Conservation (phyloP, 1,284 basidiomycete genomes). For the Heterobasidion occidentale region DNA sequence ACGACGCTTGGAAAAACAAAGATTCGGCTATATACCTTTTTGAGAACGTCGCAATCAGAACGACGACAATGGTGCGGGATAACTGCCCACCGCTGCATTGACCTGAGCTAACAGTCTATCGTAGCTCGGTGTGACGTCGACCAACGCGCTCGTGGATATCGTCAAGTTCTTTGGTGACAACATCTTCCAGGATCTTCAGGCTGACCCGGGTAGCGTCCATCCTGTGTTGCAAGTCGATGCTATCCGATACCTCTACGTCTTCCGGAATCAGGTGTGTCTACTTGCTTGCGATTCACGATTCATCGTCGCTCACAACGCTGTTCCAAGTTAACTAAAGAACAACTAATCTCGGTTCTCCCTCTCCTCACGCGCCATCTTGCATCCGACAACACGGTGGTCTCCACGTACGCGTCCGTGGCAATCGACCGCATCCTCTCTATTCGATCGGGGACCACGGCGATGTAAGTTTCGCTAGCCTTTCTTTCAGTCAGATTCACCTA, state of each 20-base stretch:
- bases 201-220: conserved; percentile 60
- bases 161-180: conserved; percentile 94
- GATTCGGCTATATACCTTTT: conserved; percentile 95
- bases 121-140: conserved; percentile 88
- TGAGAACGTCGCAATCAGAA: conserved; percentile 86
- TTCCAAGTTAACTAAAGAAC: conserved; percentile 82
- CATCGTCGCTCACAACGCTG: neutral
- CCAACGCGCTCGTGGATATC: conserved; percentile 88
- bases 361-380: conserved; percentile 80
- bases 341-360: conserved; percentile 88
- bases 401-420: conserved; percentile 86
- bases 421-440: conserved; percentile 88
- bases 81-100: neutral
- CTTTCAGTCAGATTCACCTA: neutral
- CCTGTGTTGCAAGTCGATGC: conserved; percentile 95
- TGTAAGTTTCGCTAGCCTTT: conserved; percentile 14
- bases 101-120: neutral
- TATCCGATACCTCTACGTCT: conserved; percentile 90
- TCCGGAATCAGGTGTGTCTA: conserved; percentile 79
- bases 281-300: neutral
- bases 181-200: conserved; percentile 85
- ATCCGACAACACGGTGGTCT: conserved; percentile 79
- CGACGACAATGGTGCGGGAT: conserved; percentile 64
- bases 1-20: conserved; percentile 86
- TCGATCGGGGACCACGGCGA: conserved; percentile 64